These are phyloP conservation scores for Articulospora tetracladia DNA, from an alignment of 495 filamentous ascomycete species.

Conservation along the genomic window DNA sequence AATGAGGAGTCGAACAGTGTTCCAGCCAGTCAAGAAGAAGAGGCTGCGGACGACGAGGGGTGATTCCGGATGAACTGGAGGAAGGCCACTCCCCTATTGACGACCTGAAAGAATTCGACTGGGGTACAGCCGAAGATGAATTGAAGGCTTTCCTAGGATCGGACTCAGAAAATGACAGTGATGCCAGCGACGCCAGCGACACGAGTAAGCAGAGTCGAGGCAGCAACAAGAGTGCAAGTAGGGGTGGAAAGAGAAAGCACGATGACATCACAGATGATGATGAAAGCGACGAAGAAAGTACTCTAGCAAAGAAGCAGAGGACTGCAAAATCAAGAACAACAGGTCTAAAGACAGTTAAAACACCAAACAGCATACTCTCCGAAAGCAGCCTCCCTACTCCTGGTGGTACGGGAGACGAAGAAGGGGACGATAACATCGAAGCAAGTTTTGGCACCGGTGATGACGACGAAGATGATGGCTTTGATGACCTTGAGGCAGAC, in stretches of 20 bases:
- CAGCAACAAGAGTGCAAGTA: conserved; percentile 39
- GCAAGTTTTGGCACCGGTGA: conserved; percentile 15
- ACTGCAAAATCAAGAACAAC: conserved; percentile 28
- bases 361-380: conserved; percentile 28
- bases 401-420: conserved; percentile 46
- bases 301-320: conserved; percentile 32
- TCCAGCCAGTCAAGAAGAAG: conserved; percentile 43
- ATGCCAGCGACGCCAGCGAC: conserved; percentile 5
- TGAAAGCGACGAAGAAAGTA: conserved; percentile 29
- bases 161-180: conserved; percentile 29
- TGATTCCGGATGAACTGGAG: conserved; percentile 44
- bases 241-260: conserved; percentile 28
- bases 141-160: conserved; percentile 68
- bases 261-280: conserved; percentile 31
- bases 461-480: conserved; percentile 24
- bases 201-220: not conserved
- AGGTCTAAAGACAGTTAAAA: conserved; percentile 35
- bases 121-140: conserved; percentile 66
- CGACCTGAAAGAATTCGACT: conserved; percentile 50
- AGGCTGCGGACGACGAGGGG: conserved; percentile 34
- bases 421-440: conserved; percentile 31
- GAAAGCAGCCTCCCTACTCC: conserved; percentile 46
- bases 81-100: conserved; percentile 50
- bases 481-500: conserved; percentile 55
- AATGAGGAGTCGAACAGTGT: conserved; percentile 46